Conservation (phyloP, 331 rosid species). For the Pyrus hybrid region DNA sequence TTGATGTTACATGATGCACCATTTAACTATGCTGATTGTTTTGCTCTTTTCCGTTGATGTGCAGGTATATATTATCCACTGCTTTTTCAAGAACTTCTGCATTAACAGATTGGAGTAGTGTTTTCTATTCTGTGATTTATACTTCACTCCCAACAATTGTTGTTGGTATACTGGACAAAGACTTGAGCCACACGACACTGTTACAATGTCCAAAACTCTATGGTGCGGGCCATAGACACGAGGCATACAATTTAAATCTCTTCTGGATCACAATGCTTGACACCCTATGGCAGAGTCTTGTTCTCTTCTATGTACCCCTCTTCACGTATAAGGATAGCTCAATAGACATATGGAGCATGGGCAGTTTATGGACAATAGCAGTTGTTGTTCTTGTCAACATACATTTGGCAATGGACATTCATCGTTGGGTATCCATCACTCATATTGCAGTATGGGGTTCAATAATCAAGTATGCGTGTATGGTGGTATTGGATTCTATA, state of each 20-base stretch:
- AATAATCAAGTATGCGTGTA: constrained; percentile 65
- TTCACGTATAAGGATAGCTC: constrained; percentile 75
- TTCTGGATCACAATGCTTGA: constrained; percentile 93
- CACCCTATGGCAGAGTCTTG: constrained; percentile 98
- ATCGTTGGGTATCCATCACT: constrained; percentile 70
- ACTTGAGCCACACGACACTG: constrained; percentile 66
- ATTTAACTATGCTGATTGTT: not conserved
- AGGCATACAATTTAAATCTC: constrained; percentile 72
- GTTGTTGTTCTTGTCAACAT: constrained; percentile 87
- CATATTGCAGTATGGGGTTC: constrained; percentile 96
- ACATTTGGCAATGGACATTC: constrained; percentile 89
- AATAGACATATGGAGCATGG: constrained; percentile 88
- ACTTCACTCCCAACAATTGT: constrained; percentile 88
- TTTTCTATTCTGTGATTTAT: constrained; percentile 82
- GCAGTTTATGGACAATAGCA: constrained; percentile 93
- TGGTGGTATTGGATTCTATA: constrained; percentile 79
- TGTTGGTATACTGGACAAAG: constrained; percentile 92
- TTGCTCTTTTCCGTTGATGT: constrained; percentile 11
- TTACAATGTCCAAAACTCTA: constrained; percentile 67
- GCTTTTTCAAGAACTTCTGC: constrained; percentile 91
- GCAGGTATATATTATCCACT: constrained; percentile 81
- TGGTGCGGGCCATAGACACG: constrained; percentile 78
- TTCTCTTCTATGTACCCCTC: constrained; percentile 67
- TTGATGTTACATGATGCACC: not conserved
- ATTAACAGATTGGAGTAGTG: constrained; percentile 96